These are phyloP conservation scores for Trichomonas vaginalis DNA, from an alignment of 208 protist genomes.

Conservation along the genomic window DNA sequence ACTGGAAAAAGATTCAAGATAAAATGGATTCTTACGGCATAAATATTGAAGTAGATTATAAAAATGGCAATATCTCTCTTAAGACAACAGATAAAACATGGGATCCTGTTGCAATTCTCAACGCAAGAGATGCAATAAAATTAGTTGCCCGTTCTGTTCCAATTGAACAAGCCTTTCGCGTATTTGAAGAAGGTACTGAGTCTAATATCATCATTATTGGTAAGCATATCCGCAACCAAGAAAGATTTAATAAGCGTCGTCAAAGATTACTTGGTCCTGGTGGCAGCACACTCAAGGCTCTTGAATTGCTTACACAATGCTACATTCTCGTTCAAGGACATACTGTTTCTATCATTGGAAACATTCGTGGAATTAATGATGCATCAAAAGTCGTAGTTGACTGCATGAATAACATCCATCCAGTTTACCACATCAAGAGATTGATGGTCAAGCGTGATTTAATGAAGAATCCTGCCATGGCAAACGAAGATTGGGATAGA, in stretches of 20 bases:
- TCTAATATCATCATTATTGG: constrained; percentile 96
- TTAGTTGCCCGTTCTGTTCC: constrained; percentile 62
- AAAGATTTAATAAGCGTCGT: constrained; percentile 90
- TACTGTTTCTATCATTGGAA: constrained; percentile 73
- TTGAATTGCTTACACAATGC: constrained; percentile 92
- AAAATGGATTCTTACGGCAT: constrained; percentile 46
- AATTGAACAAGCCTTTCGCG: constrained; percentile 66
- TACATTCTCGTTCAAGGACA: constrained; percentile 76
- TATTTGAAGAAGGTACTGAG: constrained; percentile 81
- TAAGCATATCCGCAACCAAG: constrained; percentile 72
- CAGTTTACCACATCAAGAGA: constrained; percentile 97
- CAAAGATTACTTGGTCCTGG: constrained; percentile 93
- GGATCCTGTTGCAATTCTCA: constrained; percentile 94
- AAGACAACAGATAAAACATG: constrained; percentile 86
- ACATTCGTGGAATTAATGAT: not conserved
- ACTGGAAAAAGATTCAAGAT: not conserved
- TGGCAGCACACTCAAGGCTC: constrained; percentile 81
- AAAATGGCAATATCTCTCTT: constrained; percentile 88
- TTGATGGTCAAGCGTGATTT: constrained; percentile 97
- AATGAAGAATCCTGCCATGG: constrained; percentile 73
- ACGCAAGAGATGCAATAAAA: constrained; percentile 90
- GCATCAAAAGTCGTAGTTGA: constrained; percentile 82
- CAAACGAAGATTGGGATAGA: constrained; percentile 64
- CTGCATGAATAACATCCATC: constrained; percentile 99
- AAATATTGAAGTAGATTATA: constrained; percentile 72